Conservation (phyloP, 1,139 yeast species). For the Geotrichum candidum region DNA sequence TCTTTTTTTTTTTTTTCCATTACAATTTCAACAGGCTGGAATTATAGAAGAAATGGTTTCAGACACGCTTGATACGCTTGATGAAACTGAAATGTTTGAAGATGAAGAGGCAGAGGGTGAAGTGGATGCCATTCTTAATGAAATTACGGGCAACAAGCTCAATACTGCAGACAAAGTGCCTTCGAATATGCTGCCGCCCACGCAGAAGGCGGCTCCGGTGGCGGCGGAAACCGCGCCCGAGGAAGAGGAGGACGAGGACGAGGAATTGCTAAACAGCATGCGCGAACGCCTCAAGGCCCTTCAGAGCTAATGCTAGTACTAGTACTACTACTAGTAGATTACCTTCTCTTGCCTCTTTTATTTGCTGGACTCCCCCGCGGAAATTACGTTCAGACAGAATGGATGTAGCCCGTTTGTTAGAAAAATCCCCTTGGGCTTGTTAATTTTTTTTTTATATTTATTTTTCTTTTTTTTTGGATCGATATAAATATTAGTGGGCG, state of each 20-base stretch:
- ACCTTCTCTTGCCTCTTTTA: no score
- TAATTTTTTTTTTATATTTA: no score
- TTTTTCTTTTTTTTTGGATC: no score
- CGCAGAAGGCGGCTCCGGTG: conserved; percentile 13
- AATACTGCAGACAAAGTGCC: conserved; percentile 37
- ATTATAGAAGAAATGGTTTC: conserved; percentile 93
- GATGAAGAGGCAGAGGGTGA: conserved; percentile 71
- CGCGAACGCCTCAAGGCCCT: conserved; percentile 80
- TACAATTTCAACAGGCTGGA: conserved; percentile 45
- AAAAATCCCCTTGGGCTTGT: no score
- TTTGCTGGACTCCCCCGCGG: no score
- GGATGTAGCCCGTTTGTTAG: no score
- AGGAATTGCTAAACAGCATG: conserved; percentile 74
- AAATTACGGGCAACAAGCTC: conserved; percentile 44
- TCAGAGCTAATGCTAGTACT: conserved; percentile 48
- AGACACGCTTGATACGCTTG: conserved; percentile 71
- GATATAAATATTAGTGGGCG: no score
- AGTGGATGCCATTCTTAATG: conserved; percentile 50
- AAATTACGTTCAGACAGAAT: no score
- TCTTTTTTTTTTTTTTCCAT: neutral
- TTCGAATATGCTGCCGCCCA: conserved; percentile 20
- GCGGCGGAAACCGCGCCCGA: conserved; percentile 21
- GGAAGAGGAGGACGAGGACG: conserved; percentile 60
- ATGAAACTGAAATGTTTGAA: conserved; percentile 60
- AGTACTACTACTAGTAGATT: neutral